Evolutionary conservation across 805 yeast genomes (phyloP), one percentile per base, ranked within the genome.

Genomic region (Teunomyces atbi): DNA sequence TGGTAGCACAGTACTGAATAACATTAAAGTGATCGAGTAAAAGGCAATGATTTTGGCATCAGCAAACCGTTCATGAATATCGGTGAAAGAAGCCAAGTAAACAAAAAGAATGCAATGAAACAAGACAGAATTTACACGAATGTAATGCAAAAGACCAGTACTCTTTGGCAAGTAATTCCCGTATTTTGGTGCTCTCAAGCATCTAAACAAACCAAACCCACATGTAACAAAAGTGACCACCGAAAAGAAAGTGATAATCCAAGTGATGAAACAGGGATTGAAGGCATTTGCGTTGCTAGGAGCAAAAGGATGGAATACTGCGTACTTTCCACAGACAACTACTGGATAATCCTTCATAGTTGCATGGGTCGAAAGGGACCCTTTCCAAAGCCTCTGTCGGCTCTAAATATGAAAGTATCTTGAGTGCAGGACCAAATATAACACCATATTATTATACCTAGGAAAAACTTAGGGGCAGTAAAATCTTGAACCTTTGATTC

Each of bases 221-320:
- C 32, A 33, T 39, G 35, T 19, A 44, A 46, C 21, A 35, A 42
- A 12, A 49, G 32, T 47, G 6, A 42, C 11, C 2, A 41, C 20
- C 2, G 55, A 42, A 34, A 59, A 43, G 4, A 52, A 35, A 2
- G 48, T 43, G 15, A 52, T 37, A 11, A 53, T 3, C 33, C 47
- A 49, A 3, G 59, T 45, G 12, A 67, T 18, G 42, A 67, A 66
- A 46, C 70, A 66, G 6, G 72, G 73, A 38, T 66, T 66, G 52
- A 67, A 66, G 0, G 73, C 66, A 46, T 67, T 67, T 13, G 56
- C 66, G 16, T 56, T 45, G 12, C 51, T 45, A 3, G 64, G 58
- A 2, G 56, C 60, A 42, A 66, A 55, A 7, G 64, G 64, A 28
- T 42, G 43, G 12, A 45, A 45, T 1, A 60, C 33, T 11, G 15